These are phyloP conservation scores for Corynascus novoguineensis DNA, from an alignment of 495 filamentous ascomycete genomes.

Conservation along the genomic window DNA sequence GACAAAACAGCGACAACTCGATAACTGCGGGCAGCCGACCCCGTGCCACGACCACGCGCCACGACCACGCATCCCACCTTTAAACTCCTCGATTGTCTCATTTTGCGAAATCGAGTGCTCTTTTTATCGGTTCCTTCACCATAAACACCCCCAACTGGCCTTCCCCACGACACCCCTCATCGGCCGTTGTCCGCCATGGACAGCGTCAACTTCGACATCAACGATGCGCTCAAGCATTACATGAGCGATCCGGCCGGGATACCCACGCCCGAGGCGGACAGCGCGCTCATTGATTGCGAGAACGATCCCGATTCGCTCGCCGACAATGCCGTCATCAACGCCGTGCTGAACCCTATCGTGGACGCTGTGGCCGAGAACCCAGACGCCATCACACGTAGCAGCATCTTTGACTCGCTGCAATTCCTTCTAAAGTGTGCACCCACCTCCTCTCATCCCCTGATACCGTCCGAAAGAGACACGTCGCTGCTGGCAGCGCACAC, in stretches of 20 bases:
- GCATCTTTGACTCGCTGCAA: constrained; percentile 85
- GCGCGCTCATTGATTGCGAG: constrained; percentile 83
- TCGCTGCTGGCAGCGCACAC: constrained; percentile 7
- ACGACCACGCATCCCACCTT: constrained; percentile 5
- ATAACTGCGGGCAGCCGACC: constrained; percentile 16
- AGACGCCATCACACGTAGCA: constrained; percentile 72
- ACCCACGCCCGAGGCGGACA: constrained; percentile 80
- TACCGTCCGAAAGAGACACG: constrained; percentile 4
- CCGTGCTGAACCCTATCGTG: constrained; percentile 82
- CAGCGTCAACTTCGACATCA: constrained; percentile 80
- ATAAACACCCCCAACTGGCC: constrained; percentile 8
- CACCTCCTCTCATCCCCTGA: constrained; percentile 42
- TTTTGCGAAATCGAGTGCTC: background rate
- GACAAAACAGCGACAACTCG: constrained; percentile 16
- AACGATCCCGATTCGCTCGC: constrained; percentile 81
- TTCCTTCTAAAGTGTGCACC: constrained; percentile 93
- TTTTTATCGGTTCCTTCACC: constrained; percentile 3
- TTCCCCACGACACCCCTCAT: constrained; percentile 7
- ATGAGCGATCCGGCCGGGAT: constrained; percentile 82
- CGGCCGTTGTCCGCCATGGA: constrained; percentile 57
- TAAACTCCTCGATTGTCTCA: constrained; percentile 4
- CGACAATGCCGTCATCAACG: constrained; percentile 67
- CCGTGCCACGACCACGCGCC: background rate
- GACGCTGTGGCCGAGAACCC: constrained; percentile 90
- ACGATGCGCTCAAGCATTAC: constrained; percentile 90